Percentiles rank a stretch among this genome's conserved stretches.
phyloP scores from a whole-genome alignment of 164 flowering plant species.

The Umbellularia californica region DNA sequence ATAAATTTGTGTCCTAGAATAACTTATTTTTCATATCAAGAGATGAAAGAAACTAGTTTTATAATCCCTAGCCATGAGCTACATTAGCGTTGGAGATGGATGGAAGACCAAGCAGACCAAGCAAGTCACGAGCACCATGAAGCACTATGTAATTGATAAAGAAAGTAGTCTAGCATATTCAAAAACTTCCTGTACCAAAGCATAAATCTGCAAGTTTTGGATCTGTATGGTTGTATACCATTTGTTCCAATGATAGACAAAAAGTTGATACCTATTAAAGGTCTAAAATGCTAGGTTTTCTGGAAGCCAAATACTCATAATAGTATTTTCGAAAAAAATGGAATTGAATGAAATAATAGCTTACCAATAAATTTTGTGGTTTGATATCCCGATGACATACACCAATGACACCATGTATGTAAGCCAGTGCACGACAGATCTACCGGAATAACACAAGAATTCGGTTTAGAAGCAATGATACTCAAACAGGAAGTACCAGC shows the following conservation, averaged over 20 bases:
- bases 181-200: background rate
- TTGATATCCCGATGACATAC: conserved; percentile 98
- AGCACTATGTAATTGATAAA: no score
- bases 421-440: conserved; percentile 89
- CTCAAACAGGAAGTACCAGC: background rate
- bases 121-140: no score
- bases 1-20: no score
- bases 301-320: background rate
- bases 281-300: background rate
- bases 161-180: background rate
- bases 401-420: conserved; percentile 76
- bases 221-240: background rate
- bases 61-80: no score
- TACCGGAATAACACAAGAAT: conserved; percentile 18
- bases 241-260: background rate
- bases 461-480: background rate
- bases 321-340: background rate
- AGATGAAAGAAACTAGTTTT: no score
- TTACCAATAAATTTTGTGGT: conserved; percentile 95
- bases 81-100: no score
- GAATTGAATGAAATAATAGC: conserved; percentile 12
- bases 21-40: no score
- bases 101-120: no score
- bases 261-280: background rate
- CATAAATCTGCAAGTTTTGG: background rate